Evolutionary conservation across 768 basidiomycete genomes (phyloP), one percentile per base, ranked within the genome.

Genomic region (Strobilomyces confusus): DNA sequence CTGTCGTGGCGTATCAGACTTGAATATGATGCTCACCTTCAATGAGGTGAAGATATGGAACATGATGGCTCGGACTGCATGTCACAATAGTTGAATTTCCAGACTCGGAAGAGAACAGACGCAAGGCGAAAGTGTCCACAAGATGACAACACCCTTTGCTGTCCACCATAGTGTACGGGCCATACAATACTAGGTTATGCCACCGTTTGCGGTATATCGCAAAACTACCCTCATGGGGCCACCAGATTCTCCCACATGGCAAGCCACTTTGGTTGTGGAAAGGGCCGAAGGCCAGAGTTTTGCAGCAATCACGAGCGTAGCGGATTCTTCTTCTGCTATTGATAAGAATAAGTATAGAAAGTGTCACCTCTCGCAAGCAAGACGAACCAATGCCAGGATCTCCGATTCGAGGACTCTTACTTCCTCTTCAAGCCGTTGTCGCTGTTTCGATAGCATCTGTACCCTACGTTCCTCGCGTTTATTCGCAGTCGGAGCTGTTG

Each of bases 381-480:
- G 44, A 52, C 62, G 1, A 52, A 85, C 88, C 73, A 85, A 56
- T 9, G 72, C 72, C 56, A 82, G 65, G 2, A 90, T 73, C 59
- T 92, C 87, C 4, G 76, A 75, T 57, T 87, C 83, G 30, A 91
- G 64, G 2, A 75, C 71, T 42, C 71, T 71, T 3, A 85, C 69
- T 61, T 91, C 84, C 36, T 77, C 75, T 61, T 89, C 88, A 23
- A 91, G 69, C 44, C 78, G 76, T 64, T 87, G 80, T 34, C 84
- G 75, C 58, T 90, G 86, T 57, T 81, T 84, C 13, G 75, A 75
- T 7, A 89, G 71, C 66, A 81, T 76, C 54, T 87, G 84, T 29
- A 87, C 67, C 41, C 83, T 78, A 15, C 86, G 76, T 30, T 79
- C 79, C 63, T 90, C 87, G 9, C 83, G 73, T 59, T 87, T 89